Base-by-base conservation (phyloP, 2,329 filamentous ascomycete genomes). In the Aspergillus cejpii region DNA sequence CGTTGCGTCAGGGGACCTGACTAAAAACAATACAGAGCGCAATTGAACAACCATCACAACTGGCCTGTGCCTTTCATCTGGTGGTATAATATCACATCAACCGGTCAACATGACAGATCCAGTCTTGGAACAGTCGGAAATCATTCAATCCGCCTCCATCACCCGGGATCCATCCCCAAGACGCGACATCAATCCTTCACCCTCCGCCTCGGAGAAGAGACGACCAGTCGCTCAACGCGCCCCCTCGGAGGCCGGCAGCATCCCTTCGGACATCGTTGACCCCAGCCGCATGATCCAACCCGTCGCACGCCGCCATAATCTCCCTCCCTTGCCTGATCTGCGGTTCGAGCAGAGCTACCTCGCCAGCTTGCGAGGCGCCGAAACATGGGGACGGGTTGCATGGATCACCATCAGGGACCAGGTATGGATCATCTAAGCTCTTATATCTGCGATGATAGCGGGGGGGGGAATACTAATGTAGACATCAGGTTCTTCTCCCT, bases 281-380 rank as follows among this genome's bases (percentile, higher is more conserved):
- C 59, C 57, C 11, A 60, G 52, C 36, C 62, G 59, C 5, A 61
- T 63, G 24, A 56, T 70, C 40, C 63, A 59, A 24, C 63, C 66
- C 2, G 45, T 62, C 3, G 54, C 62, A 10, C 64, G 69, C 12
- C 64, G 65, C 11, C 58, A 65, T 24, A 64, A 62, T n/a, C 78
- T 96, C 61, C 89, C 90, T 37, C 80, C 80, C 3, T 64, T 85
- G 37, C 81, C 81, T 3, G 92, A 98, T 70, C 74, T 98, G 54
- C 81, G 92, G 34, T 97, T 97, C 70, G 92, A 98, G 72, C 92
- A 98, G 77, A 96, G 90, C 75, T 98, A 98, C 67, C 78, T 98
- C 44, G 84, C 86, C 58, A 94, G 89, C 70, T 85, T 98, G 56
- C 79, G 84, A 53, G 76, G 80, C 44, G 88, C 89, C 27, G 80